Evolutionary conservation across 1,139 yeast genomes (phyloP).

Genomic region (Scheffersomyces illinoinensis): DNA sequence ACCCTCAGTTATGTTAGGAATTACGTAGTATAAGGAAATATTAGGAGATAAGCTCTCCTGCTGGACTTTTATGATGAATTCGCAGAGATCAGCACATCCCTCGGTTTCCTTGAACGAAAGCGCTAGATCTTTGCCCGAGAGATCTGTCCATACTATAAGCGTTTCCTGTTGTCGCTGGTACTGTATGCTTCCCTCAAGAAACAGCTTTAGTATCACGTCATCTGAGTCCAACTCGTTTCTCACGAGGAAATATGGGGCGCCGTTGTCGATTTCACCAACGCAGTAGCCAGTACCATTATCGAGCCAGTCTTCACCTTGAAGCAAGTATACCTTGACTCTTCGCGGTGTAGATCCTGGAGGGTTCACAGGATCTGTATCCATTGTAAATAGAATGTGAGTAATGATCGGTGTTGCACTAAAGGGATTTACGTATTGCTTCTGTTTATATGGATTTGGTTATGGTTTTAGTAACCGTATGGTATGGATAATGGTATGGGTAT

Average conservation of each 20-base stretch:
- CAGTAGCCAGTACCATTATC: conserved; percentile 95
- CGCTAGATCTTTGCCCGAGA: conserved; percentile 78
- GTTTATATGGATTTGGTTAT: no score
- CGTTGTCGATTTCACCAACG: conserved; percentile 59
- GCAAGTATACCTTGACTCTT: conserved; percentile 84
- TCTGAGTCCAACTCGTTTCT: conserved; percentile 65
- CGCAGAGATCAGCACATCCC: conserved; percentile 85
- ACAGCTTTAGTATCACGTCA: conserved; percentile 63
- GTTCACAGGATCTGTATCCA: neutral
- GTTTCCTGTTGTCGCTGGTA: conserved; percentile 96
- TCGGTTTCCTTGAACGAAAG: conserved; percentile 89
- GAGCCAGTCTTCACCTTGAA: conserved; percentile 83
- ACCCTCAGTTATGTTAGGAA: conserved; percentile 46
- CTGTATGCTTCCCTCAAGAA: conserved; percentile 71
- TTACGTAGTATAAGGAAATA: conserved; percentile 73
- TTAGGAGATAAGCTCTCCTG: conserved; percentile 58
- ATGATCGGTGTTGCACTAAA: neutral
- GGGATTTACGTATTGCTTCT: neutral
- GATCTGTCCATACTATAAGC: conserved; percentile 90
- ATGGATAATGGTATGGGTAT: neutral
- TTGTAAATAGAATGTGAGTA: neutral
- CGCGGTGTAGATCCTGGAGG: conserved; percentile 42
- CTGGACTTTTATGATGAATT: conserved; percentile 72
- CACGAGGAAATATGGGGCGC: conserved; percentile 66
- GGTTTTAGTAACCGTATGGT: neutral